A percentile compares a stretch with the other conserved stretches of the same genome.
Evolutionary conservation across 768 basidiomycete species (phyloP).

Genomic region (Cystofilobasidium capitatum): DNA sequence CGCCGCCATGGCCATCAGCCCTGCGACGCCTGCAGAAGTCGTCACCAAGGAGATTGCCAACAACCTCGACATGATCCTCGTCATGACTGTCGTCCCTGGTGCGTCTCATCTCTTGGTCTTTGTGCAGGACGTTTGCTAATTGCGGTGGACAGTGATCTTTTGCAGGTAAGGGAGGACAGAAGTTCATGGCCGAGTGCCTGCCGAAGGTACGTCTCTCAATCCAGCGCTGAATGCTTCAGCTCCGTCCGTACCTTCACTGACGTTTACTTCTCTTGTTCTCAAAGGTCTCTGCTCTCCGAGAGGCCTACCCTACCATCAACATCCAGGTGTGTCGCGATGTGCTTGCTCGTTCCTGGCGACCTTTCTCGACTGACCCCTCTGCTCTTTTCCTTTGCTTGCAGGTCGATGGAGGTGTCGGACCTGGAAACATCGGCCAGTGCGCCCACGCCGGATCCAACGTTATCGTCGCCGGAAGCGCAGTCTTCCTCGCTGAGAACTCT

Average conservation of each 20-base stretch:
- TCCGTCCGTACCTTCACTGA: neutral
- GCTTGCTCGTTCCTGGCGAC: too few relatives aligned
- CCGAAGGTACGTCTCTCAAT: constrained; percentile 47
- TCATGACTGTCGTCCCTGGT: constrained; percentile 98
- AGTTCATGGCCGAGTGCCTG: constrained; percentile 85
- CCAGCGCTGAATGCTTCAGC: too few relatives aligned
- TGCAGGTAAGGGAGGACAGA: constrained; percentile 83
- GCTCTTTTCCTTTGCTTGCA: too few relatives aligned
- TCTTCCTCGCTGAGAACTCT: constrained; percentile 73
- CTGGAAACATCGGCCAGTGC: constrained; percentile 74
- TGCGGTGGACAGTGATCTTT: neutral
- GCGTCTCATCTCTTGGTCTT: constrained; percentile 9
- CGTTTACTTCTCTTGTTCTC: neutral
- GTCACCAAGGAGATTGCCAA: constrained; percentile 78
- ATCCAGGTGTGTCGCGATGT: too few relatives aligned
- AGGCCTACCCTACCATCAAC: constrained; percentile 83
- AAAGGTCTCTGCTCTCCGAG: constrained; percentile 69
- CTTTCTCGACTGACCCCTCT: too few relatives aligned
- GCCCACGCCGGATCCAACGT: constrained; percentile 94
- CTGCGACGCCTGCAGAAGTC: constrained; percentile 76
- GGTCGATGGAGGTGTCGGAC: constrained; percentile 96
- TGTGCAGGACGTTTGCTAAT: too few relatives aligned
- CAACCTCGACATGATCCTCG: constrained; percentile 84
- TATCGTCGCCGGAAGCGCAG: constrained; percentile 93
- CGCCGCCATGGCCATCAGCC: constrained; percentile 93